Evolutionary conservation across 768 basidiomycete genomes (phyloP).

Genomic region (Xerocomellus intermedius): DNA sequence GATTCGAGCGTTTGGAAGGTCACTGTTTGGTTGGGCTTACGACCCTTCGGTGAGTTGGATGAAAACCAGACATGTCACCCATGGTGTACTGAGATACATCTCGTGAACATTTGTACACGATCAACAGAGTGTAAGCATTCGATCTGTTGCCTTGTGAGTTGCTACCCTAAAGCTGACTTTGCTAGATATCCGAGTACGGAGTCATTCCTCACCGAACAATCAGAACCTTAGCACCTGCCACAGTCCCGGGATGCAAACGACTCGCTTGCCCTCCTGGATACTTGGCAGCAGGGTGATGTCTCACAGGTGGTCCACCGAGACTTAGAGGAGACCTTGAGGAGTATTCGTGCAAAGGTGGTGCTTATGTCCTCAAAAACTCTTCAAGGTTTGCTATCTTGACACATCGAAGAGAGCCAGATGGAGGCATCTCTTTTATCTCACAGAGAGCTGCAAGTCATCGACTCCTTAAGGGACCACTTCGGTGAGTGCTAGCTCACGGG

Average conservation of each 20-base stretch:
- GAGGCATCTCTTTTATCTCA: background rate
- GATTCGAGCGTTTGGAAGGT: conserved; percentile 51
- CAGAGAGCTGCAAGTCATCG: background rate
- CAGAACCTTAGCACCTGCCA: background rate
- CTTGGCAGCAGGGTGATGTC: background rate
- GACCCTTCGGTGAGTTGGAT: conserved; percentile 21
- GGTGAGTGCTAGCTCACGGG: background rate
- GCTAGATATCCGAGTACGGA: background rate
- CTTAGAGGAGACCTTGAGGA: background rate
- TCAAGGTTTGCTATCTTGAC: background rate
- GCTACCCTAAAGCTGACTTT: background rate
- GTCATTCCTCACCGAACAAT: background rate
- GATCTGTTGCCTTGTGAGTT: background rate
- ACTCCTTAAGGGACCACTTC: background rate
- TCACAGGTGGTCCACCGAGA: background rate
- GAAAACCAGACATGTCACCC: background rate
- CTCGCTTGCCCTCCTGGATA: background rate
- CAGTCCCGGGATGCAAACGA: background rate
- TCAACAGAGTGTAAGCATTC: background rate
- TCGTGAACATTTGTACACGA: background rate
- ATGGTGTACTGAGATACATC: background rate
- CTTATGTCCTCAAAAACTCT: background rate
- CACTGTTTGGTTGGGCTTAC: conserved; percentile 55
- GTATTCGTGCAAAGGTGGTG: background rate
- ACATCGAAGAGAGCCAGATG: background rate